These are phyloP conservation scores for Croton setiger DNA, from an alignment of 441 rosid genomes.

Conservation along the genomic window DNA sequence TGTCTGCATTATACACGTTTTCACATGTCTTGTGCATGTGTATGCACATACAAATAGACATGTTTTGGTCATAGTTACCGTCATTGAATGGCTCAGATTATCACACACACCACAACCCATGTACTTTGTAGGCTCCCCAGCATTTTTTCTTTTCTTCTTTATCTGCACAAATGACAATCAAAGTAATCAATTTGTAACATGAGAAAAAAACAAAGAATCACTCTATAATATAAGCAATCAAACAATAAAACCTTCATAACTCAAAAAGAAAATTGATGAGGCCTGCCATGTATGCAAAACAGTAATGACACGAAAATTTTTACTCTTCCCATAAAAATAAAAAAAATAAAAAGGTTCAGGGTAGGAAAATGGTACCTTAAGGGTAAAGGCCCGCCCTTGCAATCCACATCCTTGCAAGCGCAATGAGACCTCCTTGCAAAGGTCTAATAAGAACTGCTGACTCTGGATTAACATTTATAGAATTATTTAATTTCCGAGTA, in stretches of 20 bases:
- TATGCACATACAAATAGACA: neutral
- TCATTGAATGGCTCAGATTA: constrained; percentile 77
- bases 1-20: no score
- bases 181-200: constrained; percentile 4
- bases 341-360: neutral
- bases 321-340: neutral
- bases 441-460: constrained; percentile 63
- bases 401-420: constrained; percentile 84
- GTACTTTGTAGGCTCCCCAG: constrained; percentile 76
- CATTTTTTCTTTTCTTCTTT: constrained; percentile 77
- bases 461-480: constrained; percentile 41
- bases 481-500: constrained; percentile 9
- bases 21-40: neutral
- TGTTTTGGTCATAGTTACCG: constrained; percentile 39
- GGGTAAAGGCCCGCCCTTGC: constrained; percentile 83
- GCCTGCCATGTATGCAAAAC: constrained; percentile 10
- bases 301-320: neutral
- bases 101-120: constrained; percentile 96
- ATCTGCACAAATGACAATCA: constrained; percentile 44
- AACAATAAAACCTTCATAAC: neutral
- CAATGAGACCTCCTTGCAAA: constrained; percentile 89
- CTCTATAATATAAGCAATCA: neutral
- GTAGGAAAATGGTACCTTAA: constrained; percentile 47
- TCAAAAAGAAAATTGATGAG: neutral
- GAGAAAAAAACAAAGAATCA: neutral